A percentile compares a stretch with the other conserved stretches of the same genome.
phyloP scores from a whole-genome alignment of 1,284 basidiomycete genomes.

The Cryptococcus jaspeensis region DNA sequence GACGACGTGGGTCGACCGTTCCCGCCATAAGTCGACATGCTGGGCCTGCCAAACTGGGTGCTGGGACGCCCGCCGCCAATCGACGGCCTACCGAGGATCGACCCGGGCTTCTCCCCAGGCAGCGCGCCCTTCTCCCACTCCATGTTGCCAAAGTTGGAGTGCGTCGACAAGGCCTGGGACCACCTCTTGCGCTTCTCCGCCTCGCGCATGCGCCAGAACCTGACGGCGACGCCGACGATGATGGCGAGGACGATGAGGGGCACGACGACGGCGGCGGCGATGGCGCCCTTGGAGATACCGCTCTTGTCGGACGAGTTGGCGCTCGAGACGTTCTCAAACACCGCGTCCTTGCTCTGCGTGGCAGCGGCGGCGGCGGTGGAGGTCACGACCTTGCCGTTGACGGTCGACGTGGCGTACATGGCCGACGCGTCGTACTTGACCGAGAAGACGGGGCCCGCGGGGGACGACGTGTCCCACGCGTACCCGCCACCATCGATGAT shows the following conservation, averaged over 20 bases:
- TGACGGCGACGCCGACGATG: constrained; percentile 56
- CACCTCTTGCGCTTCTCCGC: constrained; percentile 65
- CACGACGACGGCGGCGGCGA: constrained; percentile 75
- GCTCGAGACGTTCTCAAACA: constrained; percentile 41
- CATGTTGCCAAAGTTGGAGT: constrained; percentile 29
- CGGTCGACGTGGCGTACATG: constrained; percentile 43
- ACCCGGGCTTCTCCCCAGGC: constrained; percentile 56
- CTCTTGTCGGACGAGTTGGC: constrained; percentile 46
- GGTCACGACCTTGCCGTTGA: constrained; percentile 31
- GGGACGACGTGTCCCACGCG: constrained; percentile 59
- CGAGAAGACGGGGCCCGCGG: constrained; percentile 71
- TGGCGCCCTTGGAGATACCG: constrained; percentile 61
- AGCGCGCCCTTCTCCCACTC: constrained; percentile 49
- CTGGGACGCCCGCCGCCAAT: constrained; percentile 19
- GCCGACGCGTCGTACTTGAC: constrained; percentile 42
- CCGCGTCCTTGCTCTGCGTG: constrained; percentile 53
- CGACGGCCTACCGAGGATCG: constrained; percentile 71
- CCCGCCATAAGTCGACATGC: constrained; percentile 28
- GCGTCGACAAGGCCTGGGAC: constrained; percentile 53
- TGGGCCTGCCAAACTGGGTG: constrained; percentile 15
- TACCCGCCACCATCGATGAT: constrained; percentile 62
- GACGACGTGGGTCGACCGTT: constrained; percentile 35
- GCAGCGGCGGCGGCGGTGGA: constrained; percentile 46
- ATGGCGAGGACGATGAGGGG: constrained; percentile 60
- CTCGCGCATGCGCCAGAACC: constrained; percentile 60